These are phyloP conservation scores for Trypethelium eluteriae DNA, from an alignment of 495 filamentous ascomycete genomes.

Conservation along the genomic window DNA sequence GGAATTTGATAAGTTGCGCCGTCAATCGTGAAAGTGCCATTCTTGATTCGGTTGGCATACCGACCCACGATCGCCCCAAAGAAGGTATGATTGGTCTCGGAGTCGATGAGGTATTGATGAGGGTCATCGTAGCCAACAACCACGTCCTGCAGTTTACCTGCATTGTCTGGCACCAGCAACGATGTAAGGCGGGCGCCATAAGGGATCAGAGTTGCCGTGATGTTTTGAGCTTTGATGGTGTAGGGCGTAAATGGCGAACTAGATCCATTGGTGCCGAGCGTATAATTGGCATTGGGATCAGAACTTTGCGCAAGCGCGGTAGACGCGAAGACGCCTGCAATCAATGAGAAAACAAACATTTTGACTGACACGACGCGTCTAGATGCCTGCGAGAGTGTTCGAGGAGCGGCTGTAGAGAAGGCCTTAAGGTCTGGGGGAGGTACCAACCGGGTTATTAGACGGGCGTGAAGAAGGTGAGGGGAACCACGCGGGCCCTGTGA, in stretches of 20 bases:
- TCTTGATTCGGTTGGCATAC: slow-evolving; percentile 81
- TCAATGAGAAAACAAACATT: neutral
- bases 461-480: neutral
- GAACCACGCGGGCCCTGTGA: neutral
- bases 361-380: neutral
- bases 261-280: neutral
- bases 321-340: slow-evolving; percentile 4
- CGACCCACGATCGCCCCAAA: slow-evolving; percentile 68
- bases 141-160: slow-evolving; percentile 56
- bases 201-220: slow-evolving; percentile 62
- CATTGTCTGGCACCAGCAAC: slow-evolving; percentile 59
- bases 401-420: neutral
- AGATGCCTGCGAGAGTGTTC: neutral
- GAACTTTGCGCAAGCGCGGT: neutral
- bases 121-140: slow-evolving; percentile 72
- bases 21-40: slow-evolving; percentile 66
- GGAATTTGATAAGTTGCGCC: slow-evolving; percentile 53
- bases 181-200: slow-evolving; percentile 71
- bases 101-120: slow-evolving; percentile 54
- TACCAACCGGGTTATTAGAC: no score
- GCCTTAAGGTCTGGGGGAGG: neutral
- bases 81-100: slow-evolving; percentile 54
- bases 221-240: slow-evolving; percentile 59
- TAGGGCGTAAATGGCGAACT: slow-evolving; percentile 48
- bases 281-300: slow-evolving; percentile 7